phyloP scores from a whole-genome alignment of 345 rosid species.

The Salix exigua region DNA sequence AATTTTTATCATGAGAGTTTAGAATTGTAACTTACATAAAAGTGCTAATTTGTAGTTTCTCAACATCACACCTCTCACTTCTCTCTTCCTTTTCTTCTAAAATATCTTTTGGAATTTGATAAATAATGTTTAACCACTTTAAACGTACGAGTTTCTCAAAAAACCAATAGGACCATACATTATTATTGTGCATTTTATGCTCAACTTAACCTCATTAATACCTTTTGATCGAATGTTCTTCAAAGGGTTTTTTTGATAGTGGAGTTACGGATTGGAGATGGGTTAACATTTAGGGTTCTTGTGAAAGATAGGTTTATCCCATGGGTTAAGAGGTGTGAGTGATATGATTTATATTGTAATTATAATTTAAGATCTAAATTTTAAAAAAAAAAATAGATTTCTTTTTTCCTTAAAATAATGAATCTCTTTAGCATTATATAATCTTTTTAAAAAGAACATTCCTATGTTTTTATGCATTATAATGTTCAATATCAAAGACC shows the following conservation, averaged over 20 bases:
- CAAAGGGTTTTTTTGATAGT: slow-evolving; percentile 38
- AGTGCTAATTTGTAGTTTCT: slow-evolving; percentile 27
- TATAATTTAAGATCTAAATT: too few species aligned
- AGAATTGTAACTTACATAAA: slow-evolving; percentile 87
- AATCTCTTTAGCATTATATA: too few species aligned
- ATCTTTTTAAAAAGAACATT: too few species aligned
- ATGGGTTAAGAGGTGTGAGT: slow-evolving; percentile 41
- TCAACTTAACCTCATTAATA: slow-evolving; percentile 68
- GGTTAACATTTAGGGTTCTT: slow-evolving; percentile 30
- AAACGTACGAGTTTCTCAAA: slow-evolving; percentile 85
- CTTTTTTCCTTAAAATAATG: too few species aligned
- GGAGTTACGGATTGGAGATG: slow-evolving; percentile 41
- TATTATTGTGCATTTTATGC: slow-evolving; percentile 73
- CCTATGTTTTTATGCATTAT: too few species aligned
- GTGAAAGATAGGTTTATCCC: slow-evolving; percentile 50
- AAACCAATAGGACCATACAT: slow-evolving; percentile 95
- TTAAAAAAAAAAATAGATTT: too few species aligned
- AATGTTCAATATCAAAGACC: too few species aligned
- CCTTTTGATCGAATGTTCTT: slow-evolving; percentile 79
- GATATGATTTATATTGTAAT: slow-evolving; percentile 24
- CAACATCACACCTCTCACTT: slow-evolving; percentile 19
- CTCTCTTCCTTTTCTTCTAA: slow-evolving; percentile 57
- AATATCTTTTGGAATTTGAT: slow-evolving; percentile 59
- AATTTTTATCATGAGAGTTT: slow-evolving; percentile 79
- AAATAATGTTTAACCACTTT: slow-evolving; percentile 84